Evolutionary conservation across 176 grass and related monocot species (phyloP).

Genomic region (Oryza glumipatula): DNA sequence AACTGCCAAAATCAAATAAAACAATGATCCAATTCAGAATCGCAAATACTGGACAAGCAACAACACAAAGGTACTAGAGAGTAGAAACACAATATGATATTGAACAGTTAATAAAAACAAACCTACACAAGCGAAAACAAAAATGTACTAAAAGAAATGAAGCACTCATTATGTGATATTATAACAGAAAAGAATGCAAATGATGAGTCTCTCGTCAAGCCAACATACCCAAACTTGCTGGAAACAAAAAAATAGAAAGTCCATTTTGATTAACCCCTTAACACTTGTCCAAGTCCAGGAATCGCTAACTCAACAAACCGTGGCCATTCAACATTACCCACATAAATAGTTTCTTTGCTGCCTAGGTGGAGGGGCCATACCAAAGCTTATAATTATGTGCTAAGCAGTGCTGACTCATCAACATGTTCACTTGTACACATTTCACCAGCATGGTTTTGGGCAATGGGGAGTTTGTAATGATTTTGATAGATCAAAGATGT

Average conservation of each 20-base stretch:
- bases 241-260: background rate
- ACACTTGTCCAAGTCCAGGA: background rate
- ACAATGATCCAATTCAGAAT: background rate
- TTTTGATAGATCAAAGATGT: too few relatives aligned
- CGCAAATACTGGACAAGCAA: background rate
- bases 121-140: background rate
- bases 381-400: background rate
- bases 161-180: background rate
- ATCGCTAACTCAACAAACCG: background rate
- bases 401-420: background rate
- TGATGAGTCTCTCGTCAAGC: background rate
- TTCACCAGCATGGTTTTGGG: too few relatives aligned
- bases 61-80: constrained; percentile 4
- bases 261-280: background rate
- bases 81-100: background rate
- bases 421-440: too few relatives aligned
- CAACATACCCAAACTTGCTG: background rate
- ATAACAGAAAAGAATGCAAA: constrained; percentile 10
- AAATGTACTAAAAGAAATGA: background rate
- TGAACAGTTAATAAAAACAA: background rate
- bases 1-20: background rate
- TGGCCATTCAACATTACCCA: background rate
- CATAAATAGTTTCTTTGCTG: background rate
- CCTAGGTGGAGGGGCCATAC: too few relatives aligned
- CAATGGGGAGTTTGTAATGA: too few relatives aligned